phyloP scores from a whole-genome alignment of 495 filamentous ascomycete species.

The Neurospora tetrasperma region DNA sequence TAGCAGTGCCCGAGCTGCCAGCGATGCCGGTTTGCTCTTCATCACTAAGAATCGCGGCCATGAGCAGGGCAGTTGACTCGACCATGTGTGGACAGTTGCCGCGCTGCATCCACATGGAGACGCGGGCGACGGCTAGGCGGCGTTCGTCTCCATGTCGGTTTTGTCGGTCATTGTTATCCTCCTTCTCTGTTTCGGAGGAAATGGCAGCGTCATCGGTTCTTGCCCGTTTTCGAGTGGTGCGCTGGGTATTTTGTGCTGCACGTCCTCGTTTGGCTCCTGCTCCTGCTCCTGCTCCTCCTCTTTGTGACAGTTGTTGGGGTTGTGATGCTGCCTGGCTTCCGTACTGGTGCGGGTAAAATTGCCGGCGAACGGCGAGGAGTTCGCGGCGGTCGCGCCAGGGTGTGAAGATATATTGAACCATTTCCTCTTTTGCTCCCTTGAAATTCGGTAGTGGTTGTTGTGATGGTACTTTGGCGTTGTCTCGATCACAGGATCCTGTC shows the following conservation, averaged over 20 bases:
- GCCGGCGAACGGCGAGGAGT: slow-evolving; percentile 53
- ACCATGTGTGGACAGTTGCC: slow-evolving; percentile 73
- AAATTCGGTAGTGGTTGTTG: neutral
- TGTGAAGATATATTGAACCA: slow-evolving; percentile 70
- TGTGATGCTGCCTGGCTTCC: neutral
- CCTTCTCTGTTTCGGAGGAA: no score
- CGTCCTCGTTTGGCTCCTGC: neutral
- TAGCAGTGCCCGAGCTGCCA: neutral
- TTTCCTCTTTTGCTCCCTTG: slow-evolving; percentile 13
- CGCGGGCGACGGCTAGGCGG: slow-evolving; percentile 35
- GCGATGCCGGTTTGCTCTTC: slow-evolving; percentile 34
- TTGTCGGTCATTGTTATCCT: no score
- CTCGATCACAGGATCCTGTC: neutral
- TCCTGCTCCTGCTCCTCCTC: neutral
- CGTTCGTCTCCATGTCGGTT: slow-evolving; percentile 1
- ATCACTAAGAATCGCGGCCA: slow-evolving; percentile 60
- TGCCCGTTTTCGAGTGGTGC: no score
- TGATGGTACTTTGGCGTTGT: neutral
- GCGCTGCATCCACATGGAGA: slow-evolving; percentile 50
- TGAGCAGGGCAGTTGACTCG: slow-evolving; percentile 69
- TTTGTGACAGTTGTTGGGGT: neutral
- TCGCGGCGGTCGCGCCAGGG: slow-evolving; percentile 63
- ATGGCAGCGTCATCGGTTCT: no score
- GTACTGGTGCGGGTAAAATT: slow-evolving; percentile 49
- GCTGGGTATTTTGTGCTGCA: neutral